Base-by-base conservation (phyloP, 306 rosid genomes). In the Inga oerstediana region DNA sequence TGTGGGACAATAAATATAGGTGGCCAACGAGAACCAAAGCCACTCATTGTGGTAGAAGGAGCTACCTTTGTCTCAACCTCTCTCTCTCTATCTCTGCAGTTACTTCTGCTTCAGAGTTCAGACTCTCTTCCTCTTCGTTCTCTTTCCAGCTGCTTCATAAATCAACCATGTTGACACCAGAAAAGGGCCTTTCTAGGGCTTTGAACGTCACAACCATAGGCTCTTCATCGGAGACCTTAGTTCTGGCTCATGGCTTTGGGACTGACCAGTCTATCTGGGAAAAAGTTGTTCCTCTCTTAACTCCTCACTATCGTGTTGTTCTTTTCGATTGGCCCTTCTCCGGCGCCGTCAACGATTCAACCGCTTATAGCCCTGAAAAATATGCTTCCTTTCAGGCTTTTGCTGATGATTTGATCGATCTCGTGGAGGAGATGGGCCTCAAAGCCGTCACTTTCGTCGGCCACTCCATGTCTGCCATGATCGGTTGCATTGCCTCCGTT, bases 401-500 rank as follows among this genome's bases (percentile, higher is more conserved):
- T 80, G 94, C 98, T 0, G 81, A 85, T 62, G 97, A 91, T 62
- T 84, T 96, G 51, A 83, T 96, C 73, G 46, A 66, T 64, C 84
- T 96, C 10, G 41, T 96, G 44, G 90, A 79, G 37, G 90, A 94
- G 76, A 75, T 92, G 82, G 82, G 77, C 82, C 85, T 96, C 49
- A 75, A 83, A 77, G 88, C 82, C 19, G 75, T 78, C 27, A 85
- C 84, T 72, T 92, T 91, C 74, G 81, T 91, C 72, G 99, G 99
- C 1, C 99, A 96, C 80, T 96, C 99, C 86, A 94, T 96, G 99
- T 94, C 99, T 72, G 98, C 86, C 56, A 92, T 96, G 91, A 87
- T 96, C 81, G 97, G 98, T 32, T 96, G 98, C 85, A 85, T 96
- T 81, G 99, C 99, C 67, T 92, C 97, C 78, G 74, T 90, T 24